A percentile compares a stretch with the other conserved stretches of the same genome.
Conservation (phyloP, 169 alveolate species). For the Plasmodium fragile region DNA sequence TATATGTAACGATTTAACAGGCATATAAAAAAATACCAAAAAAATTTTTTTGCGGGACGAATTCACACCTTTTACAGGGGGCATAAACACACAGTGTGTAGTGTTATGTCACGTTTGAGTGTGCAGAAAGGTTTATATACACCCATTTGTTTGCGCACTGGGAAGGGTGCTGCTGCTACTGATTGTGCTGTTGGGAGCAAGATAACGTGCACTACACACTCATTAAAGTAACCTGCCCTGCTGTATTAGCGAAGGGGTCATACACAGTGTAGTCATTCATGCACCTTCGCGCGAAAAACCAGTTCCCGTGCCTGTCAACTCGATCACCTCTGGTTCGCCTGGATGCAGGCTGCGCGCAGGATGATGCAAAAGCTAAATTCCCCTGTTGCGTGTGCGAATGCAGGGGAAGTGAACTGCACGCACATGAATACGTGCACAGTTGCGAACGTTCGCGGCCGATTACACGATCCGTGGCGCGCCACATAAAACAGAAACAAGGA, state of each 20-base stretch:
- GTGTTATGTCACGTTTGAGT: not conserved
- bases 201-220: not conserved
- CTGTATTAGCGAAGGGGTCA: not conserved
- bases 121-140: not conserved
- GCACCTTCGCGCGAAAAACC: not conserved
- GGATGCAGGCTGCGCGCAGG: not conserved
- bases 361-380: not conserved
- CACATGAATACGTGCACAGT: conserved; percentile 5
- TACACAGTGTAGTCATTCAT: not conserved
- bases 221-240: not conserved
- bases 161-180: not conserved
- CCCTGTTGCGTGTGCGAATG: not conserved
- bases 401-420: not conserved
- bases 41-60: not conserved
- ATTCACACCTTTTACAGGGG: not conserved
- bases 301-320: not conserved
- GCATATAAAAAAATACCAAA: not conserved
- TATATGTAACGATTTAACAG: not conserved
- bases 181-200: not conserved
- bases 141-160: not conserved
- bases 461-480: not conserved
- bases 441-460: not conserved
- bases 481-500: not conserved
- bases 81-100: not conserved
- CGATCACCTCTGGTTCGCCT: not conserved